Conservation (phyloP, 768 basidiomycete genomes). For the Kwoniella sp. region DNA sequence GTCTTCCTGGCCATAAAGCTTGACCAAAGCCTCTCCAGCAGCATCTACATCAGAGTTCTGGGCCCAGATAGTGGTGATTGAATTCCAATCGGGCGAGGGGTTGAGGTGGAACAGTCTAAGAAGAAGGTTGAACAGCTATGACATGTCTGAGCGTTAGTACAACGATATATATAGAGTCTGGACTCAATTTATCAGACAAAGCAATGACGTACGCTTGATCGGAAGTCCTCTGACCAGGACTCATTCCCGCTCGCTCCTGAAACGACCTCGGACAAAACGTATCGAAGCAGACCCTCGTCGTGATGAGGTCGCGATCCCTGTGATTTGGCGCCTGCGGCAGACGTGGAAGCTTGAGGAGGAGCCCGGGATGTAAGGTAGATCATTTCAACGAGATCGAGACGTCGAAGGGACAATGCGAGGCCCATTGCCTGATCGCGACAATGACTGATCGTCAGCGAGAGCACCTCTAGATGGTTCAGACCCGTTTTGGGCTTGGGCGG, state of each 20-base stretch:
- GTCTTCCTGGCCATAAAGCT: slow-evolving; percentile 56
- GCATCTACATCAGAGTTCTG: slow-evolving; percentile 72
- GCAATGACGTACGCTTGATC: slow-evolving; percentile 49
- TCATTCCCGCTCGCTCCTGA: slow-evolving; percentile 82
- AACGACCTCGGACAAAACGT: slow-evolving; percentile 88
- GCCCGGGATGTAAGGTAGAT: slow-evolving; percentile 60
- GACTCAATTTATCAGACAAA: too few species aligned
- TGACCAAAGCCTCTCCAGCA: slow-evolving; percentile 35
- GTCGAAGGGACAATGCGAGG: slow-evolving; percentile 86
- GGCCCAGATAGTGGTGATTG: slow-evolving; percentile 84
- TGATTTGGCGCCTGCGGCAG: slow-evolving; percentile 51
- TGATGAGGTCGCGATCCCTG: slow-evolving; percentile 60
- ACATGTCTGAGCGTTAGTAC: not conserved
- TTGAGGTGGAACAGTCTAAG: slow-evolving; percentile 79
- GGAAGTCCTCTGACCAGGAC: slow-evolving; percentile 46
- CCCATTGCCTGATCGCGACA: slow-evolving; percentile 75
- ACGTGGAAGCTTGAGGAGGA: slow-evolving; percentile 23
- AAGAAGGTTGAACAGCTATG: slow-evolving; percentile 57
- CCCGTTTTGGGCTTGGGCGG: too few species aligned
- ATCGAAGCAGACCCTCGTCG: slow-evolving; percentile 79
- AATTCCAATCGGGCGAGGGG: slow-evolving; percentile 69
- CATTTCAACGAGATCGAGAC: slow-evolving; percentile 79
- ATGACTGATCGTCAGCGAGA: not conserved
- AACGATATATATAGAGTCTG: too few species aligned
- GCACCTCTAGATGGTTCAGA: too few species aligned